Base-by-base conservation (phyloP, 2,329 filamentous ascomycete genomes). In the Hirsutella minnesotensis region DNA sequence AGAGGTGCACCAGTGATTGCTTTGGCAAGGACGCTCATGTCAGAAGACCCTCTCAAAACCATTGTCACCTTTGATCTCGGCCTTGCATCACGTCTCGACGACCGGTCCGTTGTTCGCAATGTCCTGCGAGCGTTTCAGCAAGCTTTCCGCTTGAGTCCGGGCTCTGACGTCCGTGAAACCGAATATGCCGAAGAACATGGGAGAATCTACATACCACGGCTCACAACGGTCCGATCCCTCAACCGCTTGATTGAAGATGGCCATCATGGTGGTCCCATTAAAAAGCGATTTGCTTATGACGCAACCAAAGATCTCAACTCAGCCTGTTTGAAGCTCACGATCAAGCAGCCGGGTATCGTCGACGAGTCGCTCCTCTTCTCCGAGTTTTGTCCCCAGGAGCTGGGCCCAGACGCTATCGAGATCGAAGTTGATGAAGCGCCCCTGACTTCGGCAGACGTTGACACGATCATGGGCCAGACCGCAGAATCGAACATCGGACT, bases 11-110 rank as follows among this genome's bases (percentile, higher is more conserved):
- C 65, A 0, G 60, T 72, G 18, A 52, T 68, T n/a, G 70, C 65
- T 2, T 52, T 75, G 15, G 62, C 67, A 1, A 61, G 72, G 18
- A 68, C 69, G 0, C 54, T 75, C 9, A 62, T 67, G 38, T 75
- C 72, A 0, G 72, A 75, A 38, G 65, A 72, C 45, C 56, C 63
- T 1, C 57, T 62, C 16, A 70, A 63, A 49, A 54, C 47, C 1
- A 57, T 73, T 15, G 54, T 65, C 10, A 67, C 64, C 0, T 53
- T 74, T n/a, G 70, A 73, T 40, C 31, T 72, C 5, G 51, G 48
- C 15, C 15, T 24, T 1, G 38, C 44, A 4, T 57, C 59, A 2
- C 40, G 37, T 0, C 43, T 61, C 2, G 44, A 39, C 5, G 44
- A 51, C 2, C 5, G 36, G 0, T 30, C 46, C 3, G 46, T 54